Conservation (phyloP, 345 rosid genomes). For the Eucalyptus decipiens region DNA sequence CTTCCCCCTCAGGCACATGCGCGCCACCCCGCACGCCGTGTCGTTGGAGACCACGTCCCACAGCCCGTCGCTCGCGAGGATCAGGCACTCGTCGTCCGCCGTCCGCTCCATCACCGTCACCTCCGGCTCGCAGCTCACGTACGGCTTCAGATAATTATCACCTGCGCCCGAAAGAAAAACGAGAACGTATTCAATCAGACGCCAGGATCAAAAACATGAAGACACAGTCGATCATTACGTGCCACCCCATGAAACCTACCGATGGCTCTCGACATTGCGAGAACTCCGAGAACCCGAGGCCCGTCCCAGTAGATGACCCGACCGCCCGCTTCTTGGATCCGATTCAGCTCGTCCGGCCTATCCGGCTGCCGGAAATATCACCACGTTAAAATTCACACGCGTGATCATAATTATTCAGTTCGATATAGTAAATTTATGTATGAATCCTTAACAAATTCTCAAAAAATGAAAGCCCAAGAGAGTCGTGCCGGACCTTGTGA, state of each 20-base stretch:
- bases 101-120: constrained; percentile 53
- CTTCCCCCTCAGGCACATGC: constrained; percentile 43
- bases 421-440: background rate
- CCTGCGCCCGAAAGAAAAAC: constrained; percentile 14
- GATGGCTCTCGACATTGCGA: constrained; percentile 91
- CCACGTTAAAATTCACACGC: background rate
- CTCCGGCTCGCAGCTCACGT: constrained; percentile 78
- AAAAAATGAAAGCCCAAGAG: background rate
- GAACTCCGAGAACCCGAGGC: constrained; percentile 68
- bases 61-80: constrained; percentile 73
- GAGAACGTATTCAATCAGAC: background rate
- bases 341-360: constrained; percentile 69
- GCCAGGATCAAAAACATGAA: background rate
- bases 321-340: constrained; percentile 83
- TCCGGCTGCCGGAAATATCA: constrained; percentile 46
- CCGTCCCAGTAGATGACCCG: constrained; percentile 88
- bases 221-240: background rate
- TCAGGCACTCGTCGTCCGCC: constrained; percentile 67
- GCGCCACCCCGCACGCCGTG: constrained; percentile 58
- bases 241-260: constrained; percentile 20
- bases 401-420: background rate
- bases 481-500: constrained; percentile 48
- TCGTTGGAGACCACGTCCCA: constrained; percentile 96
- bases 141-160: constrained; percentile 82
- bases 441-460: background rate